Conservation (phyloP, 2,329 filamentous ascomycete species). For the Ambrosiella cleistominuta region DNA sequence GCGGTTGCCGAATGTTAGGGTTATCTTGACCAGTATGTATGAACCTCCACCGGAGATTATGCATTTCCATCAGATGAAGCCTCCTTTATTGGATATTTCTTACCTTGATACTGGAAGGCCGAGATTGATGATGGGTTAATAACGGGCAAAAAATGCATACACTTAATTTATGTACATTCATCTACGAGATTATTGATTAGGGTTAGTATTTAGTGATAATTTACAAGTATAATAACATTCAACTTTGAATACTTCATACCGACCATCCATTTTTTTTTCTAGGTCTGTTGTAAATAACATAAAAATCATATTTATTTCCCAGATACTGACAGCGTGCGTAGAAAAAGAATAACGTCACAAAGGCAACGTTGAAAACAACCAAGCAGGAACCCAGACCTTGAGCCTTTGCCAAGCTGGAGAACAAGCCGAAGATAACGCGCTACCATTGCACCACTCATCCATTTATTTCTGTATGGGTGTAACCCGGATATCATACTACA, state of each 20-base stretch:
- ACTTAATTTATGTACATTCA: too few relatives aligned
- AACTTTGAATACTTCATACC: too few relatives aligned
- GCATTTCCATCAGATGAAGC: background rate
- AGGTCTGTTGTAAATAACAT: background rate
- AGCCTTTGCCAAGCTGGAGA: constrained; percentile 13
- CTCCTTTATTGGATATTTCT: background rate
- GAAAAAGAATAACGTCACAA: background rate
- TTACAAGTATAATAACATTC: too few relatives aligned
- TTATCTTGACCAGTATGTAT: constrained; percentile 11
- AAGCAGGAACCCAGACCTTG: constrained; percentile 13
- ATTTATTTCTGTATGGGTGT: background rate
- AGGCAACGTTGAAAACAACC: background rate
- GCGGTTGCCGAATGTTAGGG: background rate
- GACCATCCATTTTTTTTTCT: too few relatives aligned
- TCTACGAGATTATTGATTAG: too few relatives aligned
- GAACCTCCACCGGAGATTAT: constrained; percentile 10
- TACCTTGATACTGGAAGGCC: constrained; percentile 2
- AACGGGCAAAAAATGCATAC: background rate
- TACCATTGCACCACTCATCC: constrained; percentile 13
- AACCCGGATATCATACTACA: background rate
- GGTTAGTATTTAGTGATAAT: too few relatives aligned
- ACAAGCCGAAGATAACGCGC: constrained; percentile 13
- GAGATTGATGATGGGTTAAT: constrained; percentile 1
- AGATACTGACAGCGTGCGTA: background rate
- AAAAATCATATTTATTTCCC: background rate